Base-by-base conservation (phyloP, 208 protist genomes). In the Leishmania mexicana region DNA sequence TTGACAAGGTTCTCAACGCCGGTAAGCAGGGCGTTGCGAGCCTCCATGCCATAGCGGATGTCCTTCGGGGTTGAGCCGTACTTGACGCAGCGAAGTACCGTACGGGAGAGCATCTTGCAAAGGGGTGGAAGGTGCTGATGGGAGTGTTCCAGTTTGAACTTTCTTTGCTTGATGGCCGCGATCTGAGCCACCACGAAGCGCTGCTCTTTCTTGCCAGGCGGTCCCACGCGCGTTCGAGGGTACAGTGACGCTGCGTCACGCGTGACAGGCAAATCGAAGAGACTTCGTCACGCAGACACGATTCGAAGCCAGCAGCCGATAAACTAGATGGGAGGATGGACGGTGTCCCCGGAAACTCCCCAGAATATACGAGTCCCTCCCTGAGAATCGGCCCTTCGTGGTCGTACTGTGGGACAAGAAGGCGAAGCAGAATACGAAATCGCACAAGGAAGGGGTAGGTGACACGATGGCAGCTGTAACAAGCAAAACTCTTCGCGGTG, bases 1-100 rank as follows among this genome's bases (percentile, higher is more conserved):
- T 98, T 96, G 5, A 99, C 98, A 2, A 99, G 92, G 74, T 98
- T 97, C 83, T 99, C 97, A 65, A 99, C 99, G 70, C 99, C 99
- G 19, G 87, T 58, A 13, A 99, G 92, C 80, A 99, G 96, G 13
- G 89, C 76, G 51, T 95, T 88, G 54, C 99, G 93, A 6, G 97
- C 98, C 80, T 99, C 98, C 80, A 96, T 94, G 49, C 97, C 97
- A 81, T 99, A 99, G 54, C 94, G 90, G 84, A 99, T 99, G 60
- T 99, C 98, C 89, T 99, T 99, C 72, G 94, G 91, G 47, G 96
- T 98, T 21, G 90, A 93, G 86, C 93, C 93, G 81, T 98, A 98
- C 90, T 96, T 88, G 80, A 96, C 79, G 19, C 78, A 68, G 17
- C 80, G 62, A 15, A 88, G 40, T 17, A 81, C 90, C 10, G 89